These are phyloP conservation scores for Annulohypoxylon nitens DNA, from an alignment of 495 filamentous ascomycete genomes.

Conservation along the genomic window DNA sequence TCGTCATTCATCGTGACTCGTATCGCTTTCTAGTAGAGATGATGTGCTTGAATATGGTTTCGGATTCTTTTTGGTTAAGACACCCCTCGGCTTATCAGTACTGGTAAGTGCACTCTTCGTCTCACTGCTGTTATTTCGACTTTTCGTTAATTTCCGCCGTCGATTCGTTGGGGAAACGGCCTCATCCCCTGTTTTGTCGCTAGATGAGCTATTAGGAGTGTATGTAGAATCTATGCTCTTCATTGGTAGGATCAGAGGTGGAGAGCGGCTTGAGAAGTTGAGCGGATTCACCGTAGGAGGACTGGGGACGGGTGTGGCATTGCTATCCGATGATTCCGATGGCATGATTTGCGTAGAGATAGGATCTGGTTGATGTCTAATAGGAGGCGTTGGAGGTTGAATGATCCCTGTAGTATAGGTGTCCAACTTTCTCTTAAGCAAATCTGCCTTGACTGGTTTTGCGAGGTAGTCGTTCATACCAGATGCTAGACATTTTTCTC, in stretches of 20 bases:
- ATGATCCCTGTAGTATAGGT: slow-evolving; percentile 62
- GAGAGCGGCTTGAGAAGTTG: slow-evolving; percentile 19
- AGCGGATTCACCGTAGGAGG: slow-evolving; percentile 15
- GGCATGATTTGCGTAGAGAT: slow-evolving; percentile 22
- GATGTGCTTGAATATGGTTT: slow-evolving; percentile 28
- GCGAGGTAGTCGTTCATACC: slow-evolving; percentile 98
- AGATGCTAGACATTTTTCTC: slow-evolving; percentile 90
- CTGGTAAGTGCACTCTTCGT: not conserved
- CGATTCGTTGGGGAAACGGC: slow-evolving; percentile 38
- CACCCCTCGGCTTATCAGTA: slow-evolving; percentile 31
- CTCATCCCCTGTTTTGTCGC: slow-evolving; percentile 35
- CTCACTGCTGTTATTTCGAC: slow-evolving; percentile 43
- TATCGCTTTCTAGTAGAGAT: slow-evolving; percentile 34
- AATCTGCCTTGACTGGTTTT: slow-evolving; percentile 83
- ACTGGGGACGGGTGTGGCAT: slow-evolving; percentile 26
- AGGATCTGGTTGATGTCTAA: slow-evolving; percentile 31
- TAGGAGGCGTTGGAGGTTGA: slow-evolving; percentile 46
- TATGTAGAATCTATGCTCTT: slow-evolving; percentile 22
- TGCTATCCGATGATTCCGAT: slow-evolving; percentile 21
- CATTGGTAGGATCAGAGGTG: slow-evolving; percentile 29
- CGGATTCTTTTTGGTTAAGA: slow-evolving; percentile 42
- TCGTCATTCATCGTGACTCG: slow-evolving; percentile 19
- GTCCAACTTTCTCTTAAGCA: slow-evolving; percentile 82
- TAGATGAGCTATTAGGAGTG: slow-evolving; percentile 20
- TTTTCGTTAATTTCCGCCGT: slow-evolving; percentile 50